phyloP scores from a whole-genome alignment of 2,329 filamentous ascomycete genomes.

The Alternaria ventricosa region DNA sequence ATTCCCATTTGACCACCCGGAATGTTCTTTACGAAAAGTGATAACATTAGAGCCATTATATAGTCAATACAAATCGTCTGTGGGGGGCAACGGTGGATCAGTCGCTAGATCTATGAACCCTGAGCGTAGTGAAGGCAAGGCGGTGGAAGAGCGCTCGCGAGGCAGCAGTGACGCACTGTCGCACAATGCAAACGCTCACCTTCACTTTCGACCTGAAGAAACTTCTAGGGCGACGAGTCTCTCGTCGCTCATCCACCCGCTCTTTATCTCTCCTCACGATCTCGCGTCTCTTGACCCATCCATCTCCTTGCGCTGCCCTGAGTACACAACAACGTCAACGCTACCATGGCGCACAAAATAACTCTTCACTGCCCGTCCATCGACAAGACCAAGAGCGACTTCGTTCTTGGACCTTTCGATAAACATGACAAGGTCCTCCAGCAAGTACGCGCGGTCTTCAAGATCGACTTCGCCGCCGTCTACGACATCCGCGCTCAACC shows the following conservation, averaged over 20 bases:
- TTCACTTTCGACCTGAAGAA: background rate
- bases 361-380: background rate
- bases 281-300: background rate
- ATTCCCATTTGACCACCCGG: background rate
- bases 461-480: background rate
- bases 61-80: fast-evolving
- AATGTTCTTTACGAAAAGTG: background rate
- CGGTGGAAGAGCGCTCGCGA: background rate
- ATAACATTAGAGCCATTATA: fast-evolving
- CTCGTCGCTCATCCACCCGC: background rate
- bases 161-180: background rate
- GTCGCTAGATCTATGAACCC: background rate
- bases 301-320: background rate
- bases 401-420: fast-evolving
- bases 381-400: background rate
- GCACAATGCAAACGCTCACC: background rate
- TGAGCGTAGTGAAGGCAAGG: background rate
- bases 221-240: background rate
- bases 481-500: background rate
- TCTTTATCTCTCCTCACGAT: background rate
- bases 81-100: background rate
- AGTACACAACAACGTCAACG: background rate
- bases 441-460: background rate
- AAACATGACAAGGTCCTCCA: background rate
- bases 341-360: background rate